These are phyloP conservation scores for Triadica sebifera DNA, from an alignment of 345 rosid species.

Conservation along the genomic window DNA sequence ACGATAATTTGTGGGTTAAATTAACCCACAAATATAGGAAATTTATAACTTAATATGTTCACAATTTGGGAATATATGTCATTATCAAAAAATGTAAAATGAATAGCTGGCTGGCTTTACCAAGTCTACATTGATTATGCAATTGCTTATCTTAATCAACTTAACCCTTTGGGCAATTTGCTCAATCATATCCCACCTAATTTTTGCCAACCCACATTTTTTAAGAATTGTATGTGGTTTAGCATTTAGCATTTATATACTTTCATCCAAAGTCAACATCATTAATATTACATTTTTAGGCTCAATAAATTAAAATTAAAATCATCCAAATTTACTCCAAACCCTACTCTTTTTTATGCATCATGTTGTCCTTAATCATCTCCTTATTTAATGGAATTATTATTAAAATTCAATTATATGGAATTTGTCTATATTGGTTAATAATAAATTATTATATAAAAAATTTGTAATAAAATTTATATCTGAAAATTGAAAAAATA, in stretches of 20 bases:
- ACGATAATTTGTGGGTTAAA: too few species aligned
- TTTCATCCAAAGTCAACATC: not conserved
- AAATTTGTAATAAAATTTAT: too few species aligned
- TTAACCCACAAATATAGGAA: too few species aligned
- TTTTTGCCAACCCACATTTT: constrained; percentile 25
- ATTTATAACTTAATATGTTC: too few species aligned
- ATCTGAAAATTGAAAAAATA: too few species aligned
- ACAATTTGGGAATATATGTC: too few species aligned
- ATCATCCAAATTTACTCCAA: not conserved
- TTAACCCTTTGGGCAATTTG: not conserved
- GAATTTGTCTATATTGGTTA: not conserved
- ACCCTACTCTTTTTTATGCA: not conserved
- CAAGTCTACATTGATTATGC: not conserved
- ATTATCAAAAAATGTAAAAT: too few species aligned
- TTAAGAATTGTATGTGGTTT: not conserved
- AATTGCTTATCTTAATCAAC: not conserved
- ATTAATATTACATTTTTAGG: not conserved
- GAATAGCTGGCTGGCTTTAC: not conserved
- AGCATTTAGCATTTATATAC: not conserved
- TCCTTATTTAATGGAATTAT: constrained; percentile 5
- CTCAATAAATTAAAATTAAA: not conserved
- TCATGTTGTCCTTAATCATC: not conserved
- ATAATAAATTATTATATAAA: too few species aligned
- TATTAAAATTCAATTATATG: too few species aligned
- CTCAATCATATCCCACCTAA: constrained; percentile 13